These are phyloP conservation scores for Venturia carpophila DNA, from an alignment of 2,329 filamentous ascomycete species.

Conservation along the genomic window DNA sequence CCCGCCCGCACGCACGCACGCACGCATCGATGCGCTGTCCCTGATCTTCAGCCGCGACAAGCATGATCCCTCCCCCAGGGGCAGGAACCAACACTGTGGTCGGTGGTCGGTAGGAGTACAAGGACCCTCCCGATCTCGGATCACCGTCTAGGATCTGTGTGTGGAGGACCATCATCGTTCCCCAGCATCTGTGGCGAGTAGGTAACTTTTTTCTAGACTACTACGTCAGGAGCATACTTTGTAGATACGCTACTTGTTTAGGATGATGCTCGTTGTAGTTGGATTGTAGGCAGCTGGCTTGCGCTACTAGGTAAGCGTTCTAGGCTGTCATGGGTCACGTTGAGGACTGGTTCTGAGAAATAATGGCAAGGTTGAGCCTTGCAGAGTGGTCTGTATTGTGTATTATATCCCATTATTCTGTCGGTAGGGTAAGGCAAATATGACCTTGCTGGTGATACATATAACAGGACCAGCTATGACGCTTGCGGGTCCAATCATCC, in stretches of 20 bases:
- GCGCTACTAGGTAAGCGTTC: neutral
- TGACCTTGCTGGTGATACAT: neutral
- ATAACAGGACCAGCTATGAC: neutral
- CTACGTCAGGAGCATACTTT: too few species aligned
- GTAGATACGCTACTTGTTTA: neutral
- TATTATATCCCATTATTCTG: neutral
- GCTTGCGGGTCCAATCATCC: neutral
- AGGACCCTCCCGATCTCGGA: too few species aligned
- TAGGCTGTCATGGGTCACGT: too few species aligned
- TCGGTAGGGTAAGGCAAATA: neutral
- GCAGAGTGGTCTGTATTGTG: neutral
- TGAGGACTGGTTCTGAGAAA: neutral
- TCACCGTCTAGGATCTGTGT: too few species aligned
- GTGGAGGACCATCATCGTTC: too few species aligned
- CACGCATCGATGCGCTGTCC: neutral
- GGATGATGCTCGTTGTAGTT: neutral
- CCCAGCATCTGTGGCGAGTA: too few species aligned
- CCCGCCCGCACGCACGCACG: too few species aligned
- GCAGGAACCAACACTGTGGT: too few species aligned
- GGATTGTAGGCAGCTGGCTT: neutral
- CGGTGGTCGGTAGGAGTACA: too few species aligned
- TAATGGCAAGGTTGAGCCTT: neutral
- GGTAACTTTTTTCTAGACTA: too few species aligned
- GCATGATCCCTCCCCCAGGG: too few species aligned
- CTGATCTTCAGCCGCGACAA: neutral